These are phyloP conservation scores for Diaporthe sp. DNA, from an alignment of 2,329 filamentous ascomycete species.

Conservation along the genomic window DNA sequence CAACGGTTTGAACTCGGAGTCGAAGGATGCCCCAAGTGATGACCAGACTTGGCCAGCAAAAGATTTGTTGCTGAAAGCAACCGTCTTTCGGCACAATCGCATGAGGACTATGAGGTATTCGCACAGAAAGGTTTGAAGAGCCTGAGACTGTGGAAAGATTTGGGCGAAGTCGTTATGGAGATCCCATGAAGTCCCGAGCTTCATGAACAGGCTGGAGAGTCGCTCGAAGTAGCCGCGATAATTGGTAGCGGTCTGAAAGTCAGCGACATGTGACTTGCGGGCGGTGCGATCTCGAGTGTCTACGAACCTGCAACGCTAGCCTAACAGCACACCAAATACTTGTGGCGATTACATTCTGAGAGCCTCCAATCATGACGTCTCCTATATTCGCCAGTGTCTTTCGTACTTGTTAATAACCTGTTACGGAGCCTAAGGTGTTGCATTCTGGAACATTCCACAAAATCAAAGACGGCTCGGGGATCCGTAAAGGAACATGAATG, in stretches of 20 bases:
- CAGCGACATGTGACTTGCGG: neutral
- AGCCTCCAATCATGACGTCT: conserved; percentile 34
- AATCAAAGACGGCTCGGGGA: too few relatives aligned
- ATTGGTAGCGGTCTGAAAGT: conserved; percentile 1
- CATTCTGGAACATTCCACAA: too few relatives aligned
- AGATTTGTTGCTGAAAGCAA: conserved; percentile 2
- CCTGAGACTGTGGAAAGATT: neutral
- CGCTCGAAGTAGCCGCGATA: conserved; percentile 22
- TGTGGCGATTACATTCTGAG: conserved; percentile 40
- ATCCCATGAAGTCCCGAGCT: conserved; percentile 7
- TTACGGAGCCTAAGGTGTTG: too few relatives aligned
- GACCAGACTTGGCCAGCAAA: conserved; percentile 4
- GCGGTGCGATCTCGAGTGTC: too few relatives aligned
- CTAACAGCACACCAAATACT: conserved; percentile 39
- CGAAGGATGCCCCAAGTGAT: conserved; percentile 21
- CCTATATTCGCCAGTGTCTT: conserved; percentile 30
- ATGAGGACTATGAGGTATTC: conserved; percentile 15
- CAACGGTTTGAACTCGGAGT: conserved; percentile 18
- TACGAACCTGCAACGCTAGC: conserved; percentile 33
- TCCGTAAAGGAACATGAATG: too few relatives aligned
- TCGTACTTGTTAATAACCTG: too few relatives aligned
- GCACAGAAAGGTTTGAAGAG: conserved; percentile 1
- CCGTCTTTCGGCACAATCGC: neutral
- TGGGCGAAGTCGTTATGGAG: conserved; percentile 25
- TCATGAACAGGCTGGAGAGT: conserved; percentile 1